phyloP scores from a whole-genome alignment of 257 asterid species.

The Lycium barbarum region DNA sequence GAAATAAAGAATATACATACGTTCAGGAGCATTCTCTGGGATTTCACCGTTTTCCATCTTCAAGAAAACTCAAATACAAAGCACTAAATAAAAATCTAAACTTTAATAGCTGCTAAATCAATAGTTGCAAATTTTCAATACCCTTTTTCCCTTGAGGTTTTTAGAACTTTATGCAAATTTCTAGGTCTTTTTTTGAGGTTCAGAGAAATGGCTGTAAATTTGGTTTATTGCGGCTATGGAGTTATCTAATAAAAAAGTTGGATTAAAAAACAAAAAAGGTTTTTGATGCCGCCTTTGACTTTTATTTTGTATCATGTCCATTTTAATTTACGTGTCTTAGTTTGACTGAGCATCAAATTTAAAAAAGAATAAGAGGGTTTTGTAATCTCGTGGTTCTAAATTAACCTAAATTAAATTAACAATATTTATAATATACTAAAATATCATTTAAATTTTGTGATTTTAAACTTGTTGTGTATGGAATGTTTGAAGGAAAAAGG shows the following conservation, averaged over 20 bases:
- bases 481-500: too few species aligned
- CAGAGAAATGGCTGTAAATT: not conserved
- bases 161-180: too few species aligned
- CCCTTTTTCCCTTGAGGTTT: not conserved
- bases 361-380: too few species aligned
- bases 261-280: not conserved
- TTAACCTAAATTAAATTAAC: too few species aligned
- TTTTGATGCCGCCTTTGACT: not conserved
- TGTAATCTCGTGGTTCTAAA: too few species aligned
- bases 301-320: not conserved
- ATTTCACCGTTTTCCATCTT: slow-evolving; percentile 53
- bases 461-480: too few species aligned
- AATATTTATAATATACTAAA: too few species aligned
- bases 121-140: not conserved
- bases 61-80: not conserved
- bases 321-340: too few species aligned
- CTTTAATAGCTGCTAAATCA: not conserved
- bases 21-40: slow-evolving; percentile 73
- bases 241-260: too few species aligned
- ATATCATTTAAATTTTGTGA: too few species aligned
- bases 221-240: not conserved
- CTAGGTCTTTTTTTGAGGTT: not conserved
- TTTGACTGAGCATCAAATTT: too few species aligned
- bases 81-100: not conserved
- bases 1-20: slow-evolving; percentile 39